Conservation (phyloP, 352 stramenopile genomes). For the Lagenidium giganteum region DNA sequence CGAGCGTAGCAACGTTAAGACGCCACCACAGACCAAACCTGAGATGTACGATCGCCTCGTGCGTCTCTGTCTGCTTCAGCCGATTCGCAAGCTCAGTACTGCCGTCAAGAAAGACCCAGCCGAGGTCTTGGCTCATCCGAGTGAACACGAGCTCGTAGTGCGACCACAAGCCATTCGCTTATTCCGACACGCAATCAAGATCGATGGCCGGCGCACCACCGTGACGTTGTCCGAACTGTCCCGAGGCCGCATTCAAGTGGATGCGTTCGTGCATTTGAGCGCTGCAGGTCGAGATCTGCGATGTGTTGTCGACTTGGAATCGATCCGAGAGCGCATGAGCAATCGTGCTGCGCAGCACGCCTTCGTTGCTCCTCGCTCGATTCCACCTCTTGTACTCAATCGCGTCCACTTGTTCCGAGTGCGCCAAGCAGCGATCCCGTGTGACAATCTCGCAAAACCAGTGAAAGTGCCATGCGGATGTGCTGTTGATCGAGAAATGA, state of each 20-base stretch:
- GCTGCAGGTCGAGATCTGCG: constrained; percentile 11
- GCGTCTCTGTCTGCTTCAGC: constrained; percentile 42
- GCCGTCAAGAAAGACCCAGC: neutral
- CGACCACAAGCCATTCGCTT: constrained; percentile 42
- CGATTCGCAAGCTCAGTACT: constrained; percentile 1
- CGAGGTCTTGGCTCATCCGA: neutral
- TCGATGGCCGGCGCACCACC: constrained; percentile 39
- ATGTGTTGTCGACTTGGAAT: constrained; percentile 41
- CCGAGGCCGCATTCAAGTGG: constrained; percentile 51
- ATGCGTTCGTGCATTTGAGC: constrained; percentile 42
- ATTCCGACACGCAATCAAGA: constrained; percentile 37
- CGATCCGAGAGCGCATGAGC: constrained; percentile 45
- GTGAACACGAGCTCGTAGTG: constrained; percentile 29
- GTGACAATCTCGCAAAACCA: no score
- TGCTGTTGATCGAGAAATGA: constrained; percentile 1
- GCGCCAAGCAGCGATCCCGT: neutral
- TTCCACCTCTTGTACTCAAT: constrained; percentile 51
- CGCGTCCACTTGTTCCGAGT: constrained; percentile 46
- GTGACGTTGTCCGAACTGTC: constrained; percentile 61
- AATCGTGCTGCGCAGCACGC: constrained; percentile 20
- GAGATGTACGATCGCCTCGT: constrained; percentile 72
- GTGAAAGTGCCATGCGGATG: no score
- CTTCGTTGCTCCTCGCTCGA: constrained; percentile 22
- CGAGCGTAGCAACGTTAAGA: constrained; percentile 29
- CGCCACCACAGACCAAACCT: constrained; percentile 29